Base-by-base conservation (phyloP, 257 asterid genomes). In the Petrea volubilis region DNA sequence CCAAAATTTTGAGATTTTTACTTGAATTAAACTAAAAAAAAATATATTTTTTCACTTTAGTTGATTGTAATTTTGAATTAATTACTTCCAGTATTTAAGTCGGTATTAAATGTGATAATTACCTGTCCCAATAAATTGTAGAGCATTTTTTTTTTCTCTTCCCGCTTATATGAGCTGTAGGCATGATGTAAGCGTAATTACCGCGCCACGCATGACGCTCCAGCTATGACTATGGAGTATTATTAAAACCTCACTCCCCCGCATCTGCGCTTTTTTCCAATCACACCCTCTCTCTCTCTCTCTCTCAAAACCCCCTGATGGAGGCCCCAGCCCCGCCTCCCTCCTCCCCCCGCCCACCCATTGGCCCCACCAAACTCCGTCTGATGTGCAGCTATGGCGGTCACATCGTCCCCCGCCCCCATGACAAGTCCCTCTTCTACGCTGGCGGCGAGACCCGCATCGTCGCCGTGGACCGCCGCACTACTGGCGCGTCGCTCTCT, bases 331-430 rank as follows among this genome's bases (percentile, higher is more conserved):
- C 59, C 2, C 73, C 85, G 67, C 82, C 85, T 10, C 82, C 88
- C 53, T 65, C 83, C 71, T 9, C 76, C 14, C 79, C 78, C 13
- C 81, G 67, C 18, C 84, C 84, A 0, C 86, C 93, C 56, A 52
- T 78, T 13, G 34, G 75, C 47, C 70, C 85, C 47, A 49, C 80
- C 27, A 93, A 89, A 62, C 79, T 91, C 81, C 96, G 96, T 2
- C 83, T 93, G n/a, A 84, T 93, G 96, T 91, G 96, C 80, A 93
- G 98, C 87, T 87, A 88, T 71, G 93, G 92, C 62, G 97, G 98
- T 23, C 93, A 84, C 83, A 86, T 93, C 46, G 82, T 91, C 21
- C 96, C 97, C 44, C 96, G 97, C 43, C 89, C 97, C 1, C 88
- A 84, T 74, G 81, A 64, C 71, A 91, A 90, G 74, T 77, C 87